Evolutionary conservation across 352 stramenopile species (phyloP).

Genomic region (Globisporangium takayamanum): DNA sequence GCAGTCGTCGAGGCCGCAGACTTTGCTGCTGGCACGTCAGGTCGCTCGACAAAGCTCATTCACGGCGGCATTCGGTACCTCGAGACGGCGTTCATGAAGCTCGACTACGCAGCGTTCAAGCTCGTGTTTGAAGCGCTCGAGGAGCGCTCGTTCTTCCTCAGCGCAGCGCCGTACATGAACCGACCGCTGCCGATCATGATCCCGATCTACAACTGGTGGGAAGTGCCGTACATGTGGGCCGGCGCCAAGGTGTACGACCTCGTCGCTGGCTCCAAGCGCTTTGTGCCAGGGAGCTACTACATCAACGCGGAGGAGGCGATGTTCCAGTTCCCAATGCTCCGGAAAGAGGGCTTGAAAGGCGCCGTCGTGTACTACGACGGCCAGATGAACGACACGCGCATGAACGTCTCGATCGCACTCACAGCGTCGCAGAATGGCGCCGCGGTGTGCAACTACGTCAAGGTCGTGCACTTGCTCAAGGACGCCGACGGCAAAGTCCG

Average conservation of each 20-base stretch:
- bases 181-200: slow-evolving; percentile 94
- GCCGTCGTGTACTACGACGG: slow-evolving; percentile 89
- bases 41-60: slow-evolving; percentile 94
- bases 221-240: slow-evolving; percentile 93
- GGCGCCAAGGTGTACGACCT: slow-evolving; percentile 92
- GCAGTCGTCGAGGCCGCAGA: slow-evolving; percentile 90
- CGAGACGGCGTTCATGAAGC: slow-evolving; percentile 92
- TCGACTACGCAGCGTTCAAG: slow-evolving; percentile 86
- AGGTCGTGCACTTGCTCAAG: slow-evolving; percentile 84
- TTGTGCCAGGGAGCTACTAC: slow-evolving; percentile 87
- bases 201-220: slow-evolving; percentile 93
- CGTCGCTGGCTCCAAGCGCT: slow-evolving; percentile 84
- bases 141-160: slow-evolving; percentile 90
- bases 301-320: slow-evolving; percentile 89
- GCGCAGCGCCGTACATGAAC: slow-evolving; percentile 93
- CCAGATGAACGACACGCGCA: slow-evolving; percentile 94
- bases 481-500: slow-evolving; percentile 78
- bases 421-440: slow-evolving; percentile 93
- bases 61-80: slow-evolving; percentile 94
- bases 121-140: slow-evolving; percentile 92
- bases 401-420: slow-evolving; percentile 92
- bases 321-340: slow-evolving; percentile 94
- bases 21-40: slow-evolving; percentile 90
- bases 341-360: slow-evolving; percentile 88
- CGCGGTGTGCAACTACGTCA: slow-evolving; percentile 89